Base-by-base conservation (phyloP, 2,329 filamentous ascomycete species). In the Aspergillus ustus region DNA sequence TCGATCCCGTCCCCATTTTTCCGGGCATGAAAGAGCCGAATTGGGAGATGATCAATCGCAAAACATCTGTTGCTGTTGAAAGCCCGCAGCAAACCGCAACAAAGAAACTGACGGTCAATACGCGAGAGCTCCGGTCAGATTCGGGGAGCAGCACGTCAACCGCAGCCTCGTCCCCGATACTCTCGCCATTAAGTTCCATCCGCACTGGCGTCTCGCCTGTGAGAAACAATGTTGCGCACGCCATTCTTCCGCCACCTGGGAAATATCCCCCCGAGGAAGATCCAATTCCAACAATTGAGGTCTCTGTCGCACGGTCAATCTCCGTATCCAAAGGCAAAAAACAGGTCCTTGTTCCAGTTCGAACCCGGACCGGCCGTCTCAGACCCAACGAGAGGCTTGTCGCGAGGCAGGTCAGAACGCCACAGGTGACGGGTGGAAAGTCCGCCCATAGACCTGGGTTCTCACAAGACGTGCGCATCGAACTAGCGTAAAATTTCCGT, bases 301-400 rank as follows among this genome's bases (percentile, higher is more conserved):
- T 80, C 34, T 78, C 77, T 3, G 70, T 75, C 40, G 78, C 78
- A 3, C 69, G 76, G 29, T 78, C 77, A 5, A 66, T 80, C 8
- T 78, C 76, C 8, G 71, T 80, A 0, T 73, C 73, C 0, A 69
- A 67, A 34, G 72, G 71, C 8, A 75, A 69, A 31, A 73, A 69
- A 45, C 75, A 78, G 57, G 63, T 77, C n/a, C 64, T 79, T 7
- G 74, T 79, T 7, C 76, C 77, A 0, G 70, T 78, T 13, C 65
- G 70, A 13, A 56, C 69, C 2, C 66, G 69, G 9, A 51, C 64
- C 4, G 70, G 70, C 49, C 69, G 69, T 17, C 55, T 70, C 22
- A 66, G 62, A 45, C 63, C 66, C 2, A 68, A 72, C 22, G 75
- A 77, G 60, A 67, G 73, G 9, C 63, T 73, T 20, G 67, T 75